A percentile compares a stretch with the other conserved stretches of the same genome.
phyloP scores from a whole-genome alignment of 352 stramenopile genomes.

The Phytopythium delawarense region DNA sequence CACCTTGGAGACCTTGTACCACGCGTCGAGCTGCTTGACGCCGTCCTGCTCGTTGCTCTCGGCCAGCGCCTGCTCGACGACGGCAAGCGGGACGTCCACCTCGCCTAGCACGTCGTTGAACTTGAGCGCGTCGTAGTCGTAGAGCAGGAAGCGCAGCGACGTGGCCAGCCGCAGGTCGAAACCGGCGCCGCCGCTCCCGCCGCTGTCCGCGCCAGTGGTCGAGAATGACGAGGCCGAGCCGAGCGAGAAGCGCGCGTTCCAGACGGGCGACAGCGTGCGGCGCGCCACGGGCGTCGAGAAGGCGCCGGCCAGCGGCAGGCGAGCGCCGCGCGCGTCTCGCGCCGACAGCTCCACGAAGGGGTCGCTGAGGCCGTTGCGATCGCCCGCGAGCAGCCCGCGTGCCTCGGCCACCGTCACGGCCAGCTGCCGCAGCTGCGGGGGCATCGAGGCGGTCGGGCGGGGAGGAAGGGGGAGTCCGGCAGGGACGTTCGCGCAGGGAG shows the following conservation, averaged over 20 bases:
- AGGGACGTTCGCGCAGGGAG: no score
- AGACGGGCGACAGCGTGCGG: slow-evolving; percentile 47
- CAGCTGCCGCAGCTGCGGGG: slow-evolving; percentile 24
- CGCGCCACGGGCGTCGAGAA: slow-evolving; percentile 48
- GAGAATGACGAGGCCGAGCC: slow-evolving; percentile 16
- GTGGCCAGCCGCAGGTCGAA: slow-evolving; percentile 61
- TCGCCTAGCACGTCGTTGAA: slow-evolving; percentile 59
- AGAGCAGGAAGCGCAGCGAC: slow-evolving; percentile 51
- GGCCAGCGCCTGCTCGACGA: slow-evolving; percentile 5
- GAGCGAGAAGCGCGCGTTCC: slow-evolving; percentile 44
- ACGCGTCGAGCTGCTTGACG: slow-evolving; percentile 25
- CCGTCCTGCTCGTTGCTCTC: slow-evolving; percentile 27
- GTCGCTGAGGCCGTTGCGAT: slow-evolving; percentile 71
- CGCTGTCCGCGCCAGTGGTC: background rate
- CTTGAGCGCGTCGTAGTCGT: slow-evolving; percentile 61
- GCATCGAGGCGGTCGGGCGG: slow-evolving; percentile 4
- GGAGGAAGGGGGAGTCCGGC: no score
- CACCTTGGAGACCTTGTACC: slow-evolving; percentile 47
- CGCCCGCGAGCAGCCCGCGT: slow-evolving; percentile 51
- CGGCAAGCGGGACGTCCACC: slow-evolving; percentile 51
- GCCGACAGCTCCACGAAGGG: slow-evolving; percentile 58
- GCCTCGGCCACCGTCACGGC: slow-evolving; percentile 50
- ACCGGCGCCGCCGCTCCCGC: slow-evolving; percentile 2
- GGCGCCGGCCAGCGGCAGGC: slow-evolving; percentile 26
- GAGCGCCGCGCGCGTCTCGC: slow-evolving; percentile 42